Percentiles rank a stretch among this genome's conserved stretches.
phyloP scores from a whole-genome alignment of 1,139 yeast genomes.

The Blastobotrys illinoisensis region DNA sequence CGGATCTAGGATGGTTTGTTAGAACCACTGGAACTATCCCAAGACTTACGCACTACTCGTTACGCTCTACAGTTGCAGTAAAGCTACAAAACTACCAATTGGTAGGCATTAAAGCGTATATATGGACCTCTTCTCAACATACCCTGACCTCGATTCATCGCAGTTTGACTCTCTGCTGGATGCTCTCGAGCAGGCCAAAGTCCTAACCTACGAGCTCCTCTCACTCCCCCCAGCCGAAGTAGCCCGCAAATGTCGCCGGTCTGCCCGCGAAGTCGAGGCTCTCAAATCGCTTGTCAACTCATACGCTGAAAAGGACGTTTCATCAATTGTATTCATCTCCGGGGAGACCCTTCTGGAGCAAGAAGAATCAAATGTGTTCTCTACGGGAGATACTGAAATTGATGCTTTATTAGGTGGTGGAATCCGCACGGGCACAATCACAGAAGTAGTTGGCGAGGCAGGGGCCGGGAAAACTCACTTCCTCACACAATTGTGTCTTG shows the following conservation, averaged over 20 bases:
- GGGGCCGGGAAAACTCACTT: conserved; percentile 84
- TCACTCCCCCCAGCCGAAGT: background rate
- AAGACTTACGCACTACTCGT: too few relatives aligned
- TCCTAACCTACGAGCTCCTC: background rate
- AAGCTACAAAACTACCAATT: too few relatives aligned
- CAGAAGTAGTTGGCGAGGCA: conserved; percentile 80
- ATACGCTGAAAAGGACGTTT: background rate
- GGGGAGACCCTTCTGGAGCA: background rate
- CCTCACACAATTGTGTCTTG: conserved; percentile 54
- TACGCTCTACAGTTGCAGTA: too few relatives aligned
- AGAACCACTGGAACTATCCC: background rate
- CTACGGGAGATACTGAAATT: conserved; percentile 56
- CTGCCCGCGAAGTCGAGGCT: background rate
- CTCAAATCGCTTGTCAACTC: background rate
- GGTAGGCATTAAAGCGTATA: background rate
- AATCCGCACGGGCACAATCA: conserved; percentile 55
- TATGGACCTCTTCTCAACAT: background rate
- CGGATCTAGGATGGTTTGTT: background rate
- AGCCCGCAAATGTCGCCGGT: background rate
- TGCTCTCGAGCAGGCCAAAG: background rate
- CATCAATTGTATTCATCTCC: background rate
- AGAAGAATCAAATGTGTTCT: conserved; percentile 28
- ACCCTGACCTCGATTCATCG: background rate
- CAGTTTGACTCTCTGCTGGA: background rate
- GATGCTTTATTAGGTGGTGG: conserved; percentile 67